Evolutionary conservation across 2,329 filamentous ascomycete genomes (phyloP).

Genomic region (Lanzia echinophila): DNA sequence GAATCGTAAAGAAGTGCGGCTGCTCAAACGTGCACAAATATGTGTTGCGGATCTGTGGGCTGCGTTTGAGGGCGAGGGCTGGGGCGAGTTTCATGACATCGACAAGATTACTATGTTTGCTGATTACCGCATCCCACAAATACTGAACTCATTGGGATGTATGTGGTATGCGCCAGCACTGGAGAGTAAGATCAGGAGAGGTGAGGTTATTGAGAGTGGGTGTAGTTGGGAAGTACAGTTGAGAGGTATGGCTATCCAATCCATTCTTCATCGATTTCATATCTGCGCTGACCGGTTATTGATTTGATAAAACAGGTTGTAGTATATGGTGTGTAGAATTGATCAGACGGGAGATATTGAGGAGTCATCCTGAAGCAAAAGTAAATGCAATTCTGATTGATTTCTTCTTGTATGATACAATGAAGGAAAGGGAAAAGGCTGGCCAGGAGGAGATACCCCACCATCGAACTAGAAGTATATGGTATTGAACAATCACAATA

Average conservation of each 20-base stretch:
- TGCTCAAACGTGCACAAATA: conserved; percentile 94
- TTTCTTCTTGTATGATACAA: conserved; percentile 93
- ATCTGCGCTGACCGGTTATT: not conserved
- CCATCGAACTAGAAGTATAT: conserved; percentile 87
- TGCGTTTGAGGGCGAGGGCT: conserved; percentile 75
- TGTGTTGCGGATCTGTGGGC: conserved; percentile 96
- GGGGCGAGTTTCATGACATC: conserved; percentile 81
- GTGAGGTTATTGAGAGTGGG: conserved; percentile 62
- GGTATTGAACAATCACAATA: conserved; percentile 57
- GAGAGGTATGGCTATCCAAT: conserved; percentile 47
- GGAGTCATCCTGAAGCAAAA: conserved; percentile 61
- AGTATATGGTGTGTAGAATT: conserved; percentile 96
- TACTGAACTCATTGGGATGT: conserved; percentile 75
- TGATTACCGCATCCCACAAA: conserved; percentile 94
- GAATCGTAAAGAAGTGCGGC: conserved; percentile 62
- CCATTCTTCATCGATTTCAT: not conserved
- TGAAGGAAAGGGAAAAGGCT: conserved; percentile 72
- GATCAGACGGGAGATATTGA: conserved; percentile 72
- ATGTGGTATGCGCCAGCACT: conserved; percentile 78
- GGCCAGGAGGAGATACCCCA: conserved; percentile 63
- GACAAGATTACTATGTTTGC: conserved; percentile 98
- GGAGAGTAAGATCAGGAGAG: conserved; percentile 59
- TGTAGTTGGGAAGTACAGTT: conserved; percentile 80
- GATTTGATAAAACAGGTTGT: conserved; percentile 49
- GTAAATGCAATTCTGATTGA: conserved; percentile 91